Evolutionary conservation across 352 stramenopile species (phyloP).

Genomic region (Pythium periplocum): DNA sequence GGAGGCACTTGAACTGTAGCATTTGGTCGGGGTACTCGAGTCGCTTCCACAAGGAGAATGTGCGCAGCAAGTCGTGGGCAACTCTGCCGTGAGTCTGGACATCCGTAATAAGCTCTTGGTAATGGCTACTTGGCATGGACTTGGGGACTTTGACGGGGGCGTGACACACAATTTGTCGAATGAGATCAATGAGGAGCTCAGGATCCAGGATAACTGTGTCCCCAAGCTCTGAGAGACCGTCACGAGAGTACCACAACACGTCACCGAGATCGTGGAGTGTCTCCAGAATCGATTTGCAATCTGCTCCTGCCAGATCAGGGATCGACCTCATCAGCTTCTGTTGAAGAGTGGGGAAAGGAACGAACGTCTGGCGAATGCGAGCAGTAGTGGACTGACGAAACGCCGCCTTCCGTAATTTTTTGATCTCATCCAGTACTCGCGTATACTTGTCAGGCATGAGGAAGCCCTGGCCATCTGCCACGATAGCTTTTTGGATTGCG

Average conservation of each 20-base stretch:
- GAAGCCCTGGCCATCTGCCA: slow-evolving; percentile 3
- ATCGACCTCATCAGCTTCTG: too few species aligned
- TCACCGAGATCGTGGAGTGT: slow-evolving; percentile 15
- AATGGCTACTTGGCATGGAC: too few species aligned
- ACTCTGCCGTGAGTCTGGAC: not conserved
- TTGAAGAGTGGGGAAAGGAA: not conserved
- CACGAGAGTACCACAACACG: slow-evolving; percentile 11
- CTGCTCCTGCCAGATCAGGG: too few species aligned
- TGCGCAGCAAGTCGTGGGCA: too few species aligned
- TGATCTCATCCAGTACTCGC: not conserved
- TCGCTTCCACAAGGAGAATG: not conserved
- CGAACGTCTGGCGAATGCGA: not conserved
- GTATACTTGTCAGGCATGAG: slow-evolving; percentile 7
- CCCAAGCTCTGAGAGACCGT: not conserved
- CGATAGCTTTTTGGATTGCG: not conserved
- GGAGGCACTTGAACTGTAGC: slow-evolving; percentile 16
- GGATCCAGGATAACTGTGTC: slow-evolving; percentile 10
- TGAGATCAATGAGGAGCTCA: slow-evolving; percentile 9
- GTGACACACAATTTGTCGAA: slow-evolving; percentile 10
- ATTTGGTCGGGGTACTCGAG: slow-evolving; percentile 5
- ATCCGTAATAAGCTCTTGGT: not conserved
- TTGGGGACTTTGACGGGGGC: not conserved
- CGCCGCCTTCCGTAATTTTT: not conserved
- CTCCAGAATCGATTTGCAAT: slow-evolving; percentile 1
- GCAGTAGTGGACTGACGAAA: not conserved